Conservation (phyloP, 345 rosid species). For the Mangifera indica region DNA sequence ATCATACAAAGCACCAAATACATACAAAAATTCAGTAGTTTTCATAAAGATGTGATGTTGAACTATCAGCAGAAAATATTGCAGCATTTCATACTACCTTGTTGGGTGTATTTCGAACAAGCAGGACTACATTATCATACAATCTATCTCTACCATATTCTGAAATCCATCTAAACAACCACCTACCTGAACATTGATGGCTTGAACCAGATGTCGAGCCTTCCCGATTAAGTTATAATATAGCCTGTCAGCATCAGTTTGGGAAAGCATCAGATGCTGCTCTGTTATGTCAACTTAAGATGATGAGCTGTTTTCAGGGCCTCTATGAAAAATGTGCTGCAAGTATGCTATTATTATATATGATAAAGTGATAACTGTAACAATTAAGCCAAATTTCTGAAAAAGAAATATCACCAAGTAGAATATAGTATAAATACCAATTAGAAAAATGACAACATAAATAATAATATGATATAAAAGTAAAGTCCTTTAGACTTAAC, state of each 20-base stretch:
- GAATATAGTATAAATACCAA: not conserved
- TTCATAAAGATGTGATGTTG: not conserved
- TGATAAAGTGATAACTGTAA: not conserved
- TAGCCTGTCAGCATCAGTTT: not conserved
- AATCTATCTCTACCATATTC: not conserved
- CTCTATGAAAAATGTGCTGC: not conserved
- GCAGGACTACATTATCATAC: not conserved
- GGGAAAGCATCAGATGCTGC: not conserved
- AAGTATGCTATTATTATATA: not conserved
- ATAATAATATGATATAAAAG: too few relatives aligned
- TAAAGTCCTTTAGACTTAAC: not conserved
- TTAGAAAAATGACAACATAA: not conserved
- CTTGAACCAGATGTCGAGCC: not conserved
- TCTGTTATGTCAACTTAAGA: not conserved
- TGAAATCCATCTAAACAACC: constrained; percentile 1
- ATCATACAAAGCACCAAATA: not conserved
- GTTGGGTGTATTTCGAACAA: not conserved
- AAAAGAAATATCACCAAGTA: not conserved
- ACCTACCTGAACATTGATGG: not conserved
- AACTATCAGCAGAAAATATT: not conserved
- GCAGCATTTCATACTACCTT: not conserved
- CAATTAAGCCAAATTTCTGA: not conserved
- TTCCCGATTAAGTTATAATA: not conserved
- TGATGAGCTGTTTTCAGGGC: too few relatives aligned
- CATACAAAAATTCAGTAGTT: not conserved